phyloP scores from a whole-genome alignment of 2,329 filamentous ascomycete species.

The Cladosporium oxysporum region DNA sequence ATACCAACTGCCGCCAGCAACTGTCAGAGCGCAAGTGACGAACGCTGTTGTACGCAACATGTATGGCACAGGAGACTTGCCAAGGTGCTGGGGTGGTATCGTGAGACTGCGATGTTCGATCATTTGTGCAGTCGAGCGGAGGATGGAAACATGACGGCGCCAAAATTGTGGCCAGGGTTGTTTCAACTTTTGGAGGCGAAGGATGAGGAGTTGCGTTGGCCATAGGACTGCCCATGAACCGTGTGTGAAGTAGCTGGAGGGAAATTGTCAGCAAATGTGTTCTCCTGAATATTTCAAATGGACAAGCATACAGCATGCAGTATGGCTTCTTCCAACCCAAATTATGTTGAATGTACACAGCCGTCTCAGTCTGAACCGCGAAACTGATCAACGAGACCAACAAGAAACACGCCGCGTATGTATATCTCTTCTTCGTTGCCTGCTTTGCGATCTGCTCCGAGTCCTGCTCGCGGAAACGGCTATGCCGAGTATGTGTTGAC shows the following conservation, averaged over 20 bases:
- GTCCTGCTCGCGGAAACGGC: conserved; percentile 68
- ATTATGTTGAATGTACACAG: conserved; percentile 89
- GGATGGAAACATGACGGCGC: conserved; percentile 66
- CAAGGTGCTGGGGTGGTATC: conserved; percentile 51
- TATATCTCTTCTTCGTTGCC: conserved; percentile 79
- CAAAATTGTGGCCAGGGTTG: conserved; percentile 84
- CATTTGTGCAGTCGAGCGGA: conserved; percentile 76
- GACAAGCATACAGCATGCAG: conserved; percentile 70
- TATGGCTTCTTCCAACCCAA: conserved; percentile 98
- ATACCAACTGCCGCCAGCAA: conserved; percentile 94
- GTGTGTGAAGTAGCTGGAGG: conserved; percentile 72
- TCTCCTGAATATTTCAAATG: not conserved
- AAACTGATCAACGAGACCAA: conserved; percentile 82
- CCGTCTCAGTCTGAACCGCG: conserved; percentile 92
- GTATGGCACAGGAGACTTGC: conserved; percentile 65
- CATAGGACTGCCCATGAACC: conserved; percentile 90
- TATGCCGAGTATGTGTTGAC: conserved; percentile 12
- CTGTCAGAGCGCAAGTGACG: conserved; percentile 80
- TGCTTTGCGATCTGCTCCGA: conserved; percentile 65
- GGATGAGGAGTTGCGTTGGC: conserved; percentile 77
- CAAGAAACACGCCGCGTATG: conserved; percentile 82
- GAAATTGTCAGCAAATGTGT: not conserved
- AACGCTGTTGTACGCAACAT: conserved; percentile 77
- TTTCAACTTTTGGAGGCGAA: conserved; percentile 76
- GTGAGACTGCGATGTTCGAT: conserved; percentile 77